These are phyloP conservation scores for Ogataea thermomethanolica DNA, from an alignment of 805 yeast species.

Conservation along the genomic window DNA sequence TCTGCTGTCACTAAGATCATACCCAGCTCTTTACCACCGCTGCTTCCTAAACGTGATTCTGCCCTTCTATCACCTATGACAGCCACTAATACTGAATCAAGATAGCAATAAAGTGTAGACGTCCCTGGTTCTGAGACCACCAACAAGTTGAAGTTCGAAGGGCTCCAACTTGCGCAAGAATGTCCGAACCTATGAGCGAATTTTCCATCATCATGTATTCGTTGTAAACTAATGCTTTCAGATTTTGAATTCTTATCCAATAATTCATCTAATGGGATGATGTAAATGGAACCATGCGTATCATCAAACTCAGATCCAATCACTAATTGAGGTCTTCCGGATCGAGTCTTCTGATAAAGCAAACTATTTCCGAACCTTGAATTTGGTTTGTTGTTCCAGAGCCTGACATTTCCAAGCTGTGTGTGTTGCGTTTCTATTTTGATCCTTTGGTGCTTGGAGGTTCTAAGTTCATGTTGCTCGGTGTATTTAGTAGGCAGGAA, in stretches of 20 bases:
- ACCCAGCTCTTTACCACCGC: slow-evolving; percentile 45
- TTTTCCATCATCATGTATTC: slow-evolving; percentile 5
- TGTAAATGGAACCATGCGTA: slow-evolving; percentile 40
- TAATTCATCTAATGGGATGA: slow-evolving; percentile 39
- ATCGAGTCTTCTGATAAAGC: slow-evolving; percentile 40
- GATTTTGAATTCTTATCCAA: slow-evolving; percentile 1
- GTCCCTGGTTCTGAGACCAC: slow-evolving; percentile 52
- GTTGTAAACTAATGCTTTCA: neutral
- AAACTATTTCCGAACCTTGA: slow-evolving; percentile 48
- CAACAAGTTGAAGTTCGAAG: slow-evolving; percentile 35
- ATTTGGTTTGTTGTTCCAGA: slow-evolving; percentile 13
- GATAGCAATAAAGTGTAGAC: slow-evolving; percentile 40
- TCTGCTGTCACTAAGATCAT: slow-evolving; percentile 26
- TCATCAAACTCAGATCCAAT: slow-evolving; percentile 51
- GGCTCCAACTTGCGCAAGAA: slow-evolving; percentile 29
- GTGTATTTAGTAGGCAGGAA: neutral
- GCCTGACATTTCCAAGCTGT: neutral
- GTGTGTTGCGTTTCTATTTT: neutral
- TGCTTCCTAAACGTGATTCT: slow-evolving; percentile 32
- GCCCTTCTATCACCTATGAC: slow-evolving; percentile 24
- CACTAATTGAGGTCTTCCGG: slow-evolving; percentile 39
- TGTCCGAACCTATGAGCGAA: slow-evolving; percentile 43
- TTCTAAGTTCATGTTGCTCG: neutral
- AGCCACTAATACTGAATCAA: slow-evolving; percentile 14
- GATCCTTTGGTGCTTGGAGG: neutral